Conservation (phyloP, 2,329 filamentous ascomycete genomes). For the Aspergillus intermedius region DNA sequence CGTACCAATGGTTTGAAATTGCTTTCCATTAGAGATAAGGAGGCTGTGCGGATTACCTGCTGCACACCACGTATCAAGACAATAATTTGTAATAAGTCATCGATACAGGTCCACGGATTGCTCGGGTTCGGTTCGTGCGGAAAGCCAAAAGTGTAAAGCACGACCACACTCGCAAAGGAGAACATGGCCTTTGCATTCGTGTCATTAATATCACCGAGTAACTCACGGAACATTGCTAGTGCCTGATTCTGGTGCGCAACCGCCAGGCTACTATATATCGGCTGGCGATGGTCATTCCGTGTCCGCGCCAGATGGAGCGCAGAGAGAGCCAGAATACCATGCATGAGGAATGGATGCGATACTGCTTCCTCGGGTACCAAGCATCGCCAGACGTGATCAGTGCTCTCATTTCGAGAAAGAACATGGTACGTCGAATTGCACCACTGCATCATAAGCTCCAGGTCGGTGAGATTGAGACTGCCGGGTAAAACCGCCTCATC, state of each 20-base stretch:
- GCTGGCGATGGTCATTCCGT: slow-evolving; percentile 16
- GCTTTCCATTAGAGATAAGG: slow-evolving; percentile 17
- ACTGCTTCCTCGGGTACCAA: slow-evolving; percentile 28
- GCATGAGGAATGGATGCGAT: slow-evolving; percentile 30
- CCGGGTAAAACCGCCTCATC: slow-evolving; percentile 6
- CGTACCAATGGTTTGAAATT: slow-evolving; percentile 24
- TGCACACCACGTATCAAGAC: slow-evolving; percentile 30
- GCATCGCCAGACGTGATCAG: slow-evolving; percentile 28
- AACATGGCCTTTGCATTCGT: slow-evolving; percentile 37
- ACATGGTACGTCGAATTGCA: slow-evolving; percentile 28
- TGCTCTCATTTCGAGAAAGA: slow-evolving; percentile 22
- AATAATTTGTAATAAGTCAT: slow-evolving; percentile 28
- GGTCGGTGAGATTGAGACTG: slow-evolving; percentile 39
- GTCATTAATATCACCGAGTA: slow-evolving; percentile 25
- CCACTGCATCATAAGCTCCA: slow-evolving; percentile 39
- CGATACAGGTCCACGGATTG: slow-evolving; percentile 24
- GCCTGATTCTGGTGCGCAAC: slow-evolving; percentile 30
- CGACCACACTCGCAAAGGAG: slow-evolving; percentile 31
- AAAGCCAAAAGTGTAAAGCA: slow-evolving; percentile 34
- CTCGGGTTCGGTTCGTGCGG: slow-evolving; percentile 20
- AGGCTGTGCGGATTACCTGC: slow-evolving; percentile 24
- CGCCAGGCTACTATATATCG: slow-evolving; percentile 29
- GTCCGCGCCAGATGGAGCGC: slow-evolving; percentile 29
- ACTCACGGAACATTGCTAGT: slow-evolving; percentile 28
- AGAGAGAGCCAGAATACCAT: slow-evolving; percentile 29